These are phyloP conservation scores for Phyllosticta citrichinensis DNA, from an alignment of 2,329 filamentous ascomycete genomes.

Conservation along the genomic window DNA sequence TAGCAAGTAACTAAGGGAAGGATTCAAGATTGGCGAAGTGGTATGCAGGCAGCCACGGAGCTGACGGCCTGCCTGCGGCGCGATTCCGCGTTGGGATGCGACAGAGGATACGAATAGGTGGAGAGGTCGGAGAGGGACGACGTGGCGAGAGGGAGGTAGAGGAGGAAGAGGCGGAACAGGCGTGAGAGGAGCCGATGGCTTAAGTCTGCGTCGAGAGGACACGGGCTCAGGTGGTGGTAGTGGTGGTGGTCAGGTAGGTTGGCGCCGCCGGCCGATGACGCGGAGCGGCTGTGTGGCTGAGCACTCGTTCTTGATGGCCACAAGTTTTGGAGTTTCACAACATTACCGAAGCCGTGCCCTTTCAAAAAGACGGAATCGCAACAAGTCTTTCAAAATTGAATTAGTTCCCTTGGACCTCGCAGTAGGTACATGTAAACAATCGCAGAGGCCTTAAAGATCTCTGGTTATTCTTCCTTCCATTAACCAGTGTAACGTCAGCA, in stretches of 20 bases:
- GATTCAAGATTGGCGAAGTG: slow-evolving; percentile 1
- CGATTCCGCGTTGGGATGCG: background rate
- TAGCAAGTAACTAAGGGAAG: background rate
- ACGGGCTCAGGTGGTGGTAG: background rate
- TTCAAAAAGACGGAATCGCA: background rate
- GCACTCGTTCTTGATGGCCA: background rate
- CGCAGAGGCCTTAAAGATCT: no score
- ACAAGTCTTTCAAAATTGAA: background rate
- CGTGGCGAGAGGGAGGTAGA: background rate
- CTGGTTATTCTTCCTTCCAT: no score
- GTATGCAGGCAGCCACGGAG: slow-evolving; percentile 2
- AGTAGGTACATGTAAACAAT: no score
- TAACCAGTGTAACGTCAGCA: no score
- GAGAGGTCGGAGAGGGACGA: background rate
- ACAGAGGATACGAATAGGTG: background rate
- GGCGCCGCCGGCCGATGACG: background rate
- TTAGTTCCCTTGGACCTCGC: no score
- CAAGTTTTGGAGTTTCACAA: background rate
- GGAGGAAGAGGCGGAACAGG: background rate
- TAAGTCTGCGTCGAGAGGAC: background rate
- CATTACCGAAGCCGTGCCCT: background rate
- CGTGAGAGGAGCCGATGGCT: background rate
- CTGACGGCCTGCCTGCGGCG: slow-evolving; percentile 1
- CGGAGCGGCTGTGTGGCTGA: background rate
- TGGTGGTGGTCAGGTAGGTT: no score